Base-by-base conservation (phyloP, 139 green algal genomes). In the Tetraselmis chui region DNA sequence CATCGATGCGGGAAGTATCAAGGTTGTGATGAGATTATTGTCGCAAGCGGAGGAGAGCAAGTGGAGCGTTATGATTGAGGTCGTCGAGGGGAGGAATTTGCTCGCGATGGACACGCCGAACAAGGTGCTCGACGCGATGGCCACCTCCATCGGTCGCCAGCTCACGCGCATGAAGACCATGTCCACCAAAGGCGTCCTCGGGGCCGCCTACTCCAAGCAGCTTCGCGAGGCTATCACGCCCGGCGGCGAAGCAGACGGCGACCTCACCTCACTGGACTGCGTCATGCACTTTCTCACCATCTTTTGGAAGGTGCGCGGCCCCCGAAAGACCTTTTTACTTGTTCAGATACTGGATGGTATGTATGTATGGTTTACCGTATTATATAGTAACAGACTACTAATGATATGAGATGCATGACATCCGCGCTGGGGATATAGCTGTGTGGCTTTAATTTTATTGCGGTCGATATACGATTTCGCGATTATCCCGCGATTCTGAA, bases 261-360 rank as follows among this genome's bases (percentile, higher is more conserved):
- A 67, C 45, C 45, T 67, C 45, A 67, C 45, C 45, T 22, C 74
- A 1, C 77, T 59, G 75, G 82, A 85, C 45, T 76, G 28, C 45
- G 26, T 85, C 0, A 85, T 85, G 82, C 82, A 85, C 76, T 82
- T 78, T 30, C 77, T 85, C 18, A 78, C 82, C 27, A 82, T 85
- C n/a, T 81, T 76, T 32, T 85, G 82, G 82, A 85, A 85, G 30
- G 25, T 85, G n/a, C n/a, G n/a, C n/a, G n/a, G n/a, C n/a, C n/a
- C n/a, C n/a, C n/a, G n/a, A n/a, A n/a, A n/a, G n/a, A n/a, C n/a
- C n/a, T n/a, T n/a, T n/a, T n/a, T n/a, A n/a, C n/a, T n/a, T n/a
- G n/a, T n/a, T n/a, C n/a, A n/a, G n/a, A n/a, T n/a, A n/a, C n/a
- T n/a, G n/a, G n/a, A n/a, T n/a, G n/a, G n/a, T n/a, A n/a, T n/a